Evolutionary conservation across 768 basidiomycete genomes (phyloP).

Genomic region (Pisolithus microcarpus): DNA sequence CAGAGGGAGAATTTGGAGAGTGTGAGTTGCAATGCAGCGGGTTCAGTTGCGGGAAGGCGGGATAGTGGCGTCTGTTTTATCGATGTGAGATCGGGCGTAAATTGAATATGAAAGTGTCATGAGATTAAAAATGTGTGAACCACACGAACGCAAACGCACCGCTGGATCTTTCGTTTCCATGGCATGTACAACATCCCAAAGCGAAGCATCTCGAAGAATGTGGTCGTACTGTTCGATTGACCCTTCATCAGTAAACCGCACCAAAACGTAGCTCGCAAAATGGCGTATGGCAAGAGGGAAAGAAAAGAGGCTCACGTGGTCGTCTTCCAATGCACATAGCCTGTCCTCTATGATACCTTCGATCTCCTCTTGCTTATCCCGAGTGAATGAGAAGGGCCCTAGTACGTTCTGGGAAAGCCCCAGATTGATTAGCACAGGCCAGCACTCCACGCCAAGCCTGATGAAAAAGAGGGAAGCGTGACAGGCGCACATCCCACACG

Average conservation of each 20-base stretch:
- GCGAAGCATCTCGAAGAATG: constrained; percentile 23
- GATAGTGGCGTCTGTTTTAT: constrained; percentile 62
- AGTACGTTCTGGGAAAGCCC: constrained; percentile 45
- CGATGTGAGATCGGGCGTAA: background rate
- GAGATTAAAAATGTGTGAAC: background rate
- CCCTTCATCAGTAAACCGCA: no score
- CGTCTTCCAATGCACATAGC: constrained; percentile 59
- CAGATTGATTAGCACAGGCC: background rate
- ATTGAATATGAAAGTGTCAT: no score
- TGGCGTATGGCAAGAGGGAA: no score
- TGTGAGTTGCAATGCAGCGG: constrained; percentile 52
- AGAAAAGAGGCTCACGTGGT: constrained; percentile 59
- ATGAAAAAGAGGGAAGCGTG: no score
- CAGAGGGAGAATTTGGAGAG: constrained; percentile 73
- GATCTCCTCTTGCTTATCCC: constrained; percentile 49
- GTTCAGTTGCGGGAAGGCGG: constrained; percentile 53
- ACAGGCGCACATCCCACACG: constrained; percentile 11
- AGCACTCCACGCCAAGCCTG: background rate
- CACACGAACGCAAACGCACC: no score
- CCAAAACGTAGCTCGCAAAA: no score
- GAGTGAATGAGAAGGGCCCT: constrained; percentile 62
- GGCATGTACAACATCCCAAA: constrained; percentile 17
- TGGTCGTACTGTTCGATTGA: constrained; percentile 8
- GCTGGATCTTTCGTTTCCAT: no score
- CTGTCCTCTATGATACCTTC: constrained; percentile 54